A percentile compares a stretch with the other conserved stretches of the same genome.
Evolutionary conservation across 352 stramenopile species (phyloP).

Genomic region (Globisporangium paddicum): DNA sequence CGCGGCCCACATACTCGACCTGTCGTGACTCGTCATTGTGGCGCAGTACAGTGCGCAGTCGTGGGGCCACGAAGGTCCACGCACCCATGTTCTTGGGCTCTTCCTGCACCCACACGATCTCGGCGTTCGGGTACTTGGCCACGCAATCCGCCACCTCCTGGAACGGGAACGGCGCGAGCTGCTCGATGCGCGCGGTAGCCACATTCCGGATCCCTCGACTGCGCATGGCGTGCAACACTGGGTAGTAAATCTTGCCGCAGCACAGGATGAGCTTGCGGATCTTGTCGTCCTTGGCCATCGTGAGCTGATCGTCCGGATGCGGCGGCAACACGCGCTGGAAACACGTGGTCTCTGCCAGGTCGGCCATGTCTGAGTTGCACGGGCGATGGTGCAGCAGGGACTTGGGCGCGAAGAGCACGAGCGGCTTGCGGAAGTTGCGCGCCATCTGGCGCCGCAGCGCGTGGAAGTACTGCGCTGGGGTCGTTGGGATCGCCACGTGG

Average conservation of each 20-base stretch:
- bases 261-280: constrained; percentile 78
- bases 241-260: constrained; percentile 86
- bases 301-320: constrained; percentile 62
- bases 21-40: constrained; percentile 56
- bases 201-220: constrained; percentile 54
- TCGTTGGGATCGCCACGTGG: constrained; percentile 75
- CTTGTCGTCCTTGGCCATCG: constrained; percentile 61
- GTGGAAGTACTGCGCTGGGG: constrained; percentile 97
- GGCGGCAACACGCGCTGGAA: constrained; percentile 72
- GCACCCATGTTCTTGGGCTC: constrained; percentile 99
- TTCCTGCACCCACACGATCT: constrained; percentile 97
- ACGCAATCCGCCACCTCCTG: constrained; percentile 91
- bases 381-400: constrained; percentile 78
- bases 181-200: constrained; percentile 71
- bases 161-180: constrained; percentile 97
- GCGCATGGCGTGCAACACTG: constrained; percentile 54
- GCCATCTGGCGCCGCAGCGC: constrained; percentile 85
- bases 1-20: constrained; percentile 92
- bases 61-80: constrained; percentile 91
- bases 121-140: constrained; percentile 91
- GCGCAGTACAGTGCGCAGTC: constrained; percentile 93
- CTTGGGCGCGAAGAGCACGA: constrained; percentile 82
- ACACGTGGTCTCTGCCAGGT: constrained; percentile 50
- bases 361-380: constrained; percentile 68
- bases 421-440: constrained; percentile 69